Evolutionary conservation across 1,139 yeast genomes (phyloP), one percentile per base, ranked within the genome.

Genomic region (Hansenula anomala): DNA sequence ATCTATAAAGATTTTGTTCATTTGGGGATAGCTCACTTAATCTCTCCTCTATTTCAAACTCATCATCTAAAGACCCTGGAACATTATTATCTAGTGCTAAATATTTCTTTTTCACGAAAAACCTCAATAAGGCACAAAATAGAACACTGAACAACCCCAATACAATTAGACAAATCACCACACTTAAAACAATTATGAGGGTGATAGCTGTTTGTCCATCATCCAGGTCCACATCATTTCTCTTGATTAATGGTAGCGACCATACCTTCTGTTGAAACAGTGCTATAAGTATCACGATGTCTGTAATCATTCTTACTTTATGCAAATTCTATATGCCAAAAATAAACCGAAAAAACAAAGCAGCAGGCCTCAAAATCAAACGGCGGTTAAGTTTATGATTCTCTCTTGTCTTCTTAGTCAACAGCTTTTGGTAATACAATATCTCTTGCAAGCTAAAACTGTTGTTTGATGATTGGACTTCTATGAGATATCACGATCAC

Each of bases 1-100:
- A 71, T 39, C 67, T 61, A 55, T 81, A 90, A 26, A 90, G 68
- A 51, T 89, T 95, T 58, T 83, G 92, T 48, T 85, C 92, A 45
- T 82, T 84, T 5, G 84, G 77, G 16, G 80, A 65, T 14, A 84
- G 60, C 46, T 75, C 82, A 36, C 74, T 70, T 47, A 90, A 83
- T 48, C 84, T 84, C 40, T 83, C 76, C 29, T 71, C 68, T 25
- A 79, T 64, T 36, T 77, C 81, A 48, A 75, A 79, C 44, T 78
- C 86, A 52, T 80, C 84, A 52, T 80, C 88, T 41, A 75, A 66
- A 20, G 74, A 65, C 11, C 81, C 83, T 0, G 84, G 80, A 36
- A 66, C 61, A 6, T 67, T 67, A 32, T 64, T 48, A 35, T 48
- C 54, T 38, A 52, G 31, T 25, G 36, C 42, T 11, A 53, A 43